These are phyloP conservation scores for Cephalotrichum gorgonifer DNA, from an alignment of 2,329 filamentous ascomycete species.

Conservation along the genomic window DNA sequence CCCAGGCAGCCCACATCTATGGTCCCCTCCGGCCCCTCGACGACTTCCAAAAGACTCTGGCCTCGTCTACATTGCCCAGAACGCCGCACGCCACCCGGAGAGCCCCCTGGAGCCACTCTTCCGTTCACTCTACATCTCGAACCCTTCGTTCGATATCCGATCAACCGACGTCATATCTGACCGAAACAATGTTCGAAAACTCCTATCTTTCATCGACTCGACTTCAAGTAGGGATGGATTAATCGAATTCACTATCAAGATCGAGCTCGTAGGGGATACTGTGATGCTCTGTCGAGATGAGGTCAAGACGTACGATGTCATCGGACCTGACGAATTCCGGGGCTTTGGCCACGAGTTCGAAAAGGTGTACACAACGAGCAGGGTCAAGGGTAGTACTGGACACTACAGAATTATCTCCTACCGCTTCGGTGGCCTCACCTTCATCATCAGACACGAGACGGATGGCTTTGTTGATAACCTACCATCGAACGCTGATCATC, in stretches of 20 bases:
- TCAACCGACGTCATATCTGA: slow-evolving; percentile 31
- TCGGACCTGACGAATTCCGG: slow-evolving; percentile 22
- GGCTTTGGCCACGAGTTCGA: slow-evolving; percentile 35
- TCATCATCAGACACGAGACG: slow-evolving; percentile 31
- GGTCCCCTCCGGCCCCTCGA: slow-evolving; percentile 19
- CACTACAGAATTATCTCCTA: slow-evolving; percentile 36
- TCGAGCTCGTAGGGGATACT: slow-evolving; percentile 26
- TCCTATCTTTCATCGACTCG: slow-evolving; percentile 30
- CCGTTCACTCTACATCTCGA: slow-evolving; percentile 24
- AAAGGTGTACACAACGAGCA: slow-evolving; percentile 26
- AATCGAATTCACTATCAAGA: slow-evolving; percentile 27
- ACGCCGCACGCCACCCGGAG: slow-evolving; percentile 29
- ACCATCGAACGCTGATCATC: slow-evolving; percentile 4
- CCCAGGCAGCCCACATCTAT: slow-evolving; percentile 29
- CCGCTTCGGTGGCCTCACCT: slow-evolving; percentile 25
- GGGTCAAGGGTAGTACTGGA: slow-evolving; percentile 26
- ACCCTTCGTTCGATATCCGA: slow-evolving; percentile 27
- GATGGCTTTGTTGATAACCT: slow-evolving; percentile 24
- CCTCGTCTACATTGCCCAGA: slow-evolving; percentile 30
- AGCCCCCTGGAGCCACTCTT: slow-evolving; percentile 36
- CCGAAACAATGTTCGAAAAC: slow-evolving; percentile 36
- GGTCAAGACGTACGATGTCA: slow-evolving; percentile 14
- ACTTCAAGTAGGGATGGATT: slow-evolving; percentile 11
- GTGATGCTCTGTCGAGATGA: slow-evolving; percentile 26
- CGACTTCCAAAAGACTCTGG: slow-evolving; percentile 26